Evolutionary conservation across 169 alveolate species (phyloP), one percentile per base, ranked within the genome.

Genomic region (Eimeria nieschulzi): DNA sequence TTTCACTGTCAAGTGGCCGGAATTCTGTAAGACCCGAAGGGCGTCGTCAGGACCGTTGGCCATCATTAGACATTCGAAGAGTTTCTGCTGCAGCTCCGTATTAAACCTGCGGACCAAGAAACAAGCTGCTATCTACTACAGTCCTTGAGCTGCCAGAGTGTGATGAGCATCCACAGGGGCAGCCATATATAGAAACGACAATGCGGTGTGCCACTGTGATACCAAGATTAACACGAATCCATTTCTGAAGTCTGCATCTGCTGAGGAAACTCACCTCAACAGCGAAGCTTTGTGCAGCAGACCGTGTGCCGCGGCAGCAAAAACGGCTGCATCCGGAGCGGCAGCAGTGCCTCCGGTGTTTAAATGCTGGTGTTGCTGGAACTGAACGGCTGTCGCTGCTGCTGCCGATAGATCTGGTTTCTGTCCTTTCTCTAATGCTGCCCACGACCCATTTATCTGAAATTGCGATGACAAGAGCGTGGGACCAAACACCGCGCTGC

Each of bases 31-130:
- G 56, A 90, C 68, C 15, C 87, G 88, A 33, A 79, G 76, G 86
- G 91, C 90, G 59, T 70, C 80, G 46, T 79, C 85, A 9, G 91
- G 93, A 13, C 85, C 56, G 59, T 71, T 63, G 23, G 91, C 84
- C 46, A 56, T 55, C 79, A 90, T 84, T 9, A 90, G 51, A 12
- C 91, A 61, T 78, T 66, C 23, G 86, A 90, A 90, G 21, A 90
- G 55, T 55, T 72, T 80, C 85, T 71, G 87, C 73, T 90, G 93
- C 33, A 72, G 83, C 68, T 90, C 93, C 33, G 91, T 76, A 39
- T 80, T 85, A 19, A 90, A 68, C 53, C 93, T 90, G 88, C 51
- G 33, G 8, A 59, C 55, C 26, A 8, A 17, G 7, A 51, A 73
- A 46, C 68, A 59, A 2, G 68, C 46, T 33, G 46, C 46, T 33